Base-by-base conservation (phyloP, 495 filamentous ascomycete genomes). In the Hypoxylon perforatum region DNA sequence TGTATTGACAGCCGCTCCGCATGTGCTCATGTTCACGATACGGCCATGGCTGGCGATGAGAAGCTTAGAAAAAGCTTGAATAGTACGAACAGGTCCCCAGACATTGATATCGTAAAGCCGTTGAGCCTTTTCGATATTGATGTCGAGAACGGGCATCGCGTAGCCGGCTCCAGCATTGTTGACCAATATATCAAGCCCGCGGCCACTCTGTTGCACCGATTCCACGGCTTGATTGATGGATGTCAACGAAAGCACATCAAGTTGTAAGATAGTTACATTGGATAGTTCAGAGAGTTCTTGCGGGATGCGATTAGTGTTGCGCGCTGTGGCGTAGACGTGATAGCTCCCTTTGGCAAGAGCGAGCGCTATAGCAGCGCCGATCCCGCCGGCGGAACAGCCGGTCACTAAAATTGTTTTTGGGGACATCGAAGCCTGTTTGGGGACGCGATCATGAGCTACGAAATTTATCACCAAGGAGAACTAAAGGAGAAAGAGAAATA, bases 321-420 rank as follows among this genome's bases (percentile, higher is more conserved):
- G 3, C 14, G 35, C 35, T 3, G 35, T 38, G 8, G 12, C 35
- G 9, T 5, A 38, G 35, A 38, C 35, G 9, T 38, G 35, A 11
- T 11, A 11, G 10, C 2, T 12, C 4, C 35, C 4, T 38, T 38
- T 38, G 2, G 9, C 35, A 2, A 38, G 30, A 4, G 62, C 52
- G 33, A 65, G 23, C n/a, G 76, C 80, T 0, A 84, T 55, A 1
- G 78, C 77, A 1, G 75, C 61, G 23, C 82, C 81, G 48, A 81
- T 75, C 1, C 81, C 79, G 35, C 79, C 78, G 33, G 71, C 70
- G 30, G 73, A 78, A 68, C 79, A 83, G 60, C 82, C 81, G 4
- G 35, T 38, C 14, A 38, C 35, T 38, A 38, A 38, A 38, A 38
- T 38, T 11, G 35, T 38, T 11, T 38, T 38, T 3, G 35, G 9